Percentiles rank a stretch among this genome's conserved stretches.
Evolutionary conservation across 441 rosid genomes (phyloP).

Genomic region (Erodium texanum): DNA sequence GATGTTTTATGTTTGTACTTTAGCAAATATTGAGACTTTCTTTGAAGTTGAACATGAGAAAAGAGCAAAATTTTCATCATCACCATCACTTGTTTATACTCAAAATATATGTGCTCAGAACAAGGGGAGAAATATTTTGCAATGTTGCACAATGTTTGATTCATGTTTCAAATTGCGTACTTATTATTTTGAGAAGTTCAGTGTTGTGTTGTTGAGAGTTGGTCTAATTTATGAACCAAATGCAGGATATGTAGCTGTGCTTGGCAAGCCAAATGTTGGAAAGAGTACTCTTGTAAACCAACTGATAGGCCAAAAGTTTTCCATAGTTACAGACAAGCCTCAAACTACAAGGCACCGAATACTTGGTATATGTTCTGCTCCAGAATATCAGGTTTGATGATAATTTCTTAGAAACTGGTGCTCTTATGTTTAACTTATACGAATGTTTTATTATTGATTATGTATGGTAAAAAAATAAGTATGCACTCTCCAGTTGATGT

Average conservation of each 20-base stretch:
- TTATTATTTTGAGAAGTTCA: not conserved
- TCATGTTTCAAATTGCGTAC: not conserved
- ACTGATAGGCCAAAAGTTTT: conserved; percentile 87
- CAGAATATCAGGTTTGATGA: conserved; percentile 70
- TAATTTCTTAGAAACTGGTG: conserved; percentile 4
- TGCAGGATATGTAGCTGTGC: conserved; percentile 86
- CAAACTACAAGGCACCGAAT: conserved; percentile 92
- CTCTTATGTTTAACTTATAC: conserved; percentile 7
- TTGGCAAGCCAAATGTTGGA: conserved; percentile 93
- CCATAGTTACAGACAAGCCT: conserved; percentile 91
- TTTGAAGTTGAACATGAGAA: not conserved
- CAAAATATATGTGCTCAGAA: not conserved
- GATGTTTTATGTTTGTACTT: not conserved
- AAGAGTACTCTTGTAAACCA: conserved; percentile 93
- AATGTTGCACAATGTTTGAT: not conserved
- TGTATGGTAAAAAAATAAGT: not conserved
- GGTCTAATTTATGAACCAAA: conserved; percentile 7
- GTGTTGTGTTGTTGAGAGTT: not conserved
- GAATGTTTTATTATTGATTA: not conserved
- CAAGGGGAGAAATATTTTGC: not conserved
- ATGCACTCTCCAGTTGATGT: not conserved
- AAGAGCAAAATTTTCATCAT: not conserved
- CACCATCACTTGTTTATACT: not conserved
- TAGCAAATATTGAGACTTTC: not conserved
- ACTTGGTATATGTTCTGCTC: conserved; percentile 84